Conservation (phyloP, 164 flowering plant species). For the Magnolia kwangsiensis region DNA sequence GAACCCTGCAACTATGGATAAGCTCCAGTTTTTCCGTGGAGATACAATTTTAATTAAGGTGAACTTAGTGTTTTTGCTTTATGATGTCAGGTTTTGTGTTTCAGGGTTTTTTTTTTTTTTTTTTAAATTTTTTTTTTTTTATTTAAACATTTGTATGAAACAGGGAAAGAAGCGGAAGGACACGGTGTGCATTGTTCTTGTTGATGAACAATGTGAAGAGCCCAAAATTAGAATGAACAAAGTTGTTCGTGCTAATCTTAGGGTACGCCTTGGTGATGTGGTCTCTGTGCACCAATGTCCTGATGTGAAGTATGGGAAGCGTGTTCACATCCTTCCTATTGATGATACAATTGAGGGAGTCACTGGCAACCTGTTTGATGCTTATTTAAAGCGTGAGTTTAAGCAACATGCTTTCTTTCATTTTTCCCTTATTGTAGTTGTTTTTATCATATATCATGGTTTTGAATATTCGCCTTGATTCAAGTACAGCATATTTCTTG, state of each 20-base stretch:
- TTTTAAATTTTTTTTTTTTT: not conserved
- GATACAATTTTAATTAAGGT: conserved; percentile 42
- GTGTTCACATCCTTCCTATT: conserved; percentile 24
- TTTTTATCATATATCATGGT: not conserved
- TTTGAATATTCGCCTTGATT: conserved; percentile 7
- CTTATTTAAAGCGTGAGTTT: conserved; percentile 20
- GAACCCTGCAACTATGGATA: conserved; percentile 40
- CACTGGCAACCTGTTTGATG: conserved; percentile 23
- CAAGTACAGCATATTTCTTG: conserved; percentile 54
- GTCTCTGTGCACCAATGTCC: conserved; percentile 25
- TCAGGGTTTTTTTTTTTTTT: not conserved
- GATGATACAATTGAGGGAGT: conserved; percentile 26
- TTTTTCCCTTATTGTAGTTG: not conserved
- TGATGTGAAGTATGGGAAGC: conserved; percentile 24
- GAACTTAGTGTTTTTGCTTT: not conserved
- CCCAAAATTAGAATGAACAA: conserved; percentile 25
- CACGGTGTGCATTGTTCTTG: conserved; percentile 23
- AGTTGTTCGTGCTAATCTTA: conserved; percentile 22
- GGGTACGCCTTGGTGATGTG: conserved; percentile 26
- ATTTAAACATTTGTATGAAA: conserved; percentile 22
- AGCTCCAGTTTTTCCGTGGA: conserved; percentile 36
- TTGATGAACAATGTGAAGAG: conserved; percentile 20
- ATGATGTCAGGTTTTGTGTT: not conserved
- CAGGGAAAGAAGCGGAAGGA: conserved; percentile 21
- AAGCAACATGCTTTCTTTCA: not conserved